These are phyloP conservation scores for Moricandia arvensis DNA, from an alignment of 345 rosid genomes.

Conservation along the genomic window DNA sequence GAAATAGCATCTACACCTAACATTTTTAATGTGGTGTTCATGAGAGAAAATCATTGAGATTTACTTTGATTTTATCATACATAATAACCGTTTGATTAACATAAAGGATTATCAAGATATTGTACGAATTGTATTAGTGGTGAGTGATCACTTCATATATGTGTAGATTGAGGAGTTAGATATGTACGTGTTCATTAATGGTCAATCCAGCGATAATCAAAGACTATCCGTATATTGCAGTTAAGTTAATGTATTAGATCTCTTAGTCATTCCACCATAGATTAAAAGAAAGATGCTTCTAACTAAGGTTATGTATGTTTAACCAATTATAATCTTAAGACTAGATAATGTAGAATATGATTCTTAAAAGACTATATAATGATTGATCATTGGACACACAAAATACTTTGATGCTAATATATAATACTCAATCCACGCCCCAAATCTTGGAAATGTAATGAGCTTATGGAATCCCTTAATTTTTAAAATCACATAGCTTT, in stretches of 20 bases:
- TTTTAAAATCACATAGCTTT: neutral
- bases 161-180: neutral
- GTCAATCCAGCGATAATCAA: neutral
- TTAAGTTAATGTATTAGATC: neutral
- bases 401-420: neutral
- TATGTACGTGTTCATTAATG: neutral
- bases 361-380: neutral
- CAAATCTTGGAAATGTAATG: neutral
- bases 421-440: neutral
- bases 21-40: neutral
- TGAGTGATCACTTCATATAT: neutral
- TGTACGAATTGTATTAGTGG: neutral
- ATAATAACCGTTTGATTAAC: neutral
- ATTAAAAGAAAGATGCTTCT: neutral
- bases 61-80: neutral
- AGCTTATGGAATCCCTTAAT: neutral
- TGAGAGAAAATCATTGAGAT: neutral
- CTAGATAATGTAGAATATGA: neutral
- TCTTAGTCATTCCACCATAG: neutral
- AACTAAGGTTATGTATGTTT: neutral
- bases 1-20: constrained; percentile 4
- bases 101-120: constrained; percentile 6
- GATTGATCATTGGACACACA: neutral
- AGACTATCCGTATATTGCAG: neutral
- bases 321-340: neutral